Evolutionary conservation across 2,329 filamentous ascomycete genomes (phyloP).

Genomic region (Penicillium sp.): DNA sequence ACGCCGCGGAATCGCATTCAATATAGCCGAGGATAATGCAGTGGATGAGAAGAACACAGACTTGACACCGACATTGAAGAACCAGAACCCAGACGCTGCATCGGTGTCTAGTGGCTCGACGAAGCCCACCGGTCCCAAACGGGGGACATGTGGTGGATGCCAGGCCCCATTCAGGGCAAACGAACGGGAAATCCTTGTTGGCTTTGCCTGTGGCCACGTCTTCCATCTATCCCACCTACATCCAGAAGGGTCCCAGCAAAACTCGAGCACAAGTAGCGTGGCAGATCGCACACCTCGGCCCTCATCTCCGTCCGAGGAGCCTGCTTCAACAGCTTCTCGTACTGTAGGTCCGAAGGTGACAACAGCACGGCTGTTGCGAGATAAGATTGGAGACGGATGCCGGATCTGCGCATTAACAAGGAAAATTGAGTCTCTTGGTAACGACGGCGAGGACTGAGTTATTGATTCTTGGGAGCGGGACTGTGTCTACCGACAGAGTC

Average conservation of each 20-base stretch:
- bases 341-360: conserved; percentile 86
- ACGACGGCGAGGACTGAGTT: conserved; percentile 15
- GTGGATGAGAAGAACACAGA: conserved; percentile 10
- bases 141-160: conserved; percentile 41
- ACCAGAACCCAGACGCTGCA: conserved; percentile 10
- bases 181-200: conserved; percentile 58
- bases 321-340: conserved; percentile 34
- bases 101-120: conserved; percentile 8
- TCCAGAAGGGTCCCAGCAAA: conserved; percentile 27
- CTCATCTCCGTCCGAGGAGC: conserved; percentile 29
- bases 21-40: conserved; percentile 54
- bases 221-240: conserved; percentile 65
- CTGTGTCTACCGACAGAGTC: background rate
- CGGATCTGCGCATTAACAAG: conserved; percentile 39
- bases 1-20: conserved; percentile 83
- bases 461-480: background rate
- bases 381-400: conserved; percentile 58
- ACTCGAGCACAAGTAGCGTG: conserved; percentile 20
- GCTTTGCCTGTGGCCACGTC: conserved; percentile 68
- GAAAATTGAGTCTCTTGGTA: conserved; percentile 35
- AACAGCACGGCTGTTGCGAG: conserved; percentile 73
- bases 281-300: conserved; percentile 23
- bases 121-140: conserved; percentile 6
- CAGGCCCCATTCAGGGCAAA: conserved; percentile 38
- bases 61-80: conserved; percentile 13